phyloP scores from a whole-genome alignment of 2,329 filamentous ascomycete genomes.

The Botrytis hyacinthi region DNA sequence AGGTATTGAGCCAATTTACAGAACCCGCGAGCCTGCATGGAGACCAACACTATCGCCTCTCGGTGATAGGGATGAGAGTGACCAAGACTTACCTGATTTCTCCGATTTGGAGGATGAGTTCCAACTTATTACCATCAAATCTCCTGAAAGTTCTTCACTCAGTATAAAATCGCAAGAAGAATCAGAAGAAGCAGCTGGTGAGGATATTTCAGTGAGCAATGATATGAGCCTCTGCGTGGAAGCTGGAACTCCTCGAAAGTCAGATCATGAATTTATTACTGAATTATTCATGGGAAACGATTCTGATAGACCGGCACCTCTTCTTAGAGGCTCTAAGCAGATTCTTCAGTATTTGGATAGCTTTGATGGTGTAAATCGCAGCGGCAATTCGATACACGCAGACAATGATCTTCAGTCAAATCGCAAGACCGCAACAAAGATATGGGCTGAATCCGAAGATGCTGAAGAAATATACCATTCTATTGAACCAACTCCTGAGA shows the following conservation, averaged over 20 bases:
- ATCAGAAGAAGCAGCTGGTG: neutral
- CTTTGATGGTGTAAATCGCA: neutral
- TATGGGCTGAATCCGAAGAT: neutral
- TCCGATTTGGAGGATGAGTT: constrained; percentile 17
- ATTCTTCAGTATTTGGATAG: constrained; percentile 15
- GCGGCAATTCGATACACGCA: neutral
- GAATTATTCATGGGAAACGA: neutral
- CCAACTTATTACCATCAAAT: neutral
- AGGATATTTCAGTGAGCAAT: constrained; percentile 1
- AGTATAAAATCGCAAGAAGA: constrained; percentile 5
- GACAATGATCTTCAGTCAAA: neutral
- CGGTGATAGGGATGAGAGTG: neutral
- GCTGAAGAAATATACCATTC: neutral
- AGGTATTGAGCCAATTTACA: neutral
- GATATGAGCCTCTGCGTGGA: constrained; percentile 16
- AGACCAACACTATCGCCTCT: constrained; percentile 12
- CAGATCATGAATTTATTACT: neutral
- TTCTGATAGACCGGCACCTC: neutral
- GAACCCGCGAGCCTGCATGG: constrained; percentile 8
- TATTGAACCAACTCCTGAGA: neutral
- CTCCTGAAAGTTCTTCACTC: constrained; percentile 1
- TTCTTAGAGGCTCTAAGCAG: constrained; percentile 18
- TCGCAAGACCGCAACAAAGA: neutral
- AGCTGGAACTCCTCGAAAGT: constrained; percentile 14
- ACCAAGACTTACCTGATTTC: constrained; percentile 19